Evolutionary conservation across 176 grass and related monocot species (phyloP), one percentile per base, ranked within the genome.

Genomic region (Cenchrus americanus): DNA sequence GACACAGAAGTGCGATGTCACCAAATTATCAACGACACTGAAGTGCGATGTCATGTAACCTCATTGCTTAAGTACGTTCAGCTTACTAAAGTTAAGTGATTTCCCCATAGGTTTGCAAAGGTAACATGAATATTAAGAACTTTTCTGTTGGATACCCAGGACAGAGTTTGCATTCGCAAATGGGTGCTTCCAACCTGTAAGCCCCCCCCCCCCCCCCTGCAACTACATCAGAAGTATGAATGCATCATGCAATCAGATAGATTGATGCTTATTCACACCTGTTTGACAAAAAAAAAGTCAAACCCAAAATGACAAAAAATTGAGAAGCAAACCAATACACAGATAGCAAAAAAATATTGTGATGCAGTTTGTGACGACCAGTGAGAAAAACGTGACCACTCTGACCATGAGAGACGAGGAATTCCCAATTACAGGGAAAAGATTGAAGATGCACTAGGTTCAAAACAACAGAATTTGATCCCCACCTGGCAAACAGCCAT

Each of bases 301-400:
- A 26, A 48, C 14, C 10, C 27, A 80, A 80, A 80, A 53, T 41
- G 1, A 21, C 30, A 67, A 66, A 17, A 10, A 23, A 62, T 62
- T 40, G 23, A 10, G 18, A 47, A 5, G 18, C 32, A 62, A 14
- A 78, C n/a, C 53, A 80, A 66, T 24, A 34, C 37, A 52, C 5
- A 70, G 12, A 11, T 46, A 23, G 3, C 13, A 22, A 30, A 50
- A 23, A 55, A 50, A 23, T 47, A 81, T 34, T 42, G 64, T 53
- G 24, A 71, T 23, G 4, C 14, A 13, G 64, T 71, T 85, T 53
- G 62, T n/a, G 40, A 66, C 27, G 65, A 54, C 22, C 15, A 9
- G 70, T 61, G 19, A 76, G 72, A 70, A 54, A 54, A 60, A 71
- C 24, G 40, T 19, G 50, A 80, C 32, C 69, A 48, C 21, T 26